Conservation (phyloP, 169 alveolate genomes). For the Condylostoma magnum region DNA sequence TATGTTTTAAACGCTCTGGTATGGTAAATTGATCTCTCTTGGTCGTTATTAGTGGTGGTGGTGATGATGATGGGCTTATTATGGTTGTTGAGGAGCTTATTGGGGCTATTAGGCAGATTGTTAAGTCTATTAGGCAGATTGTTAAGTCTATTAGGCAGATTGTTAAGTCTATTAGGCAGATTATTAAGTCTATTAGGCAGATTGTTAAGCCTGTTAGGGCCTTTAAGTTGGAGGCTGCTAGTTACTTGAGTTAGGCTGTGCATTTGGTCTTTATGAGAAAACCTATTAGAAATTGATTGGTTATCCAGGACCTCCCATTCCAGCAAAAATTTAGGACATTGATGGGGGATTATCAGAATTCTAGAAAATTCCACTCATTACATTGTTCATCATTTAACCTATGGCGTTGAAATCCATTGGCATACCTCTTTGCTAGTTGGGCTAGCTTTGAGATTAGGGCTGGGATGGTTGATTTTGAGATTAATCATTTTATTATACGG, state of each 20-base stretch:
- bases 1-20: neutral
- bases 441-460: neutral
- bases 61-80: neutral
- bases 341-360: neutral
- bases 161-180: neutral
- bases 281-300: too few species aligned
- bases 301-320: too few species aligned
- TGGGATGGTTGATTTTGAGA: slow-evolving; percentile 17
- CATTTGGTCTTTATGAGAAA: neutral
- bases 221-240: neutral
- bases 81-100: neutral
- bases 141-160: neutral
- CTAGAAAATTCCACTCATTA: neutral
- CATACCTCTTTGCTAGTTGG: neutral
- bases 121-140: neutral
- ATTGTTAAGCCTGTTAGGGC: neutral
- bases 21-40: slow-evolving; percentile 6
- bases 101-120: slow-evolving; percentile 17
- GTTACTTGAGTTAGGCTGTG: neutral
- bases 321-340: neutral
- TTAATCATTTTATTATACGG: slow-evolving; percentile 36
- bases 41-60: neutral
- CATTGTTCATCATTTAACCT: neutral
- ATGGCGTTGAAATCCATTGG: neutral
- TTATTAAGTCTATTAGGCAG: neutral